phyloP scores from a whole-genome alignment of 169 alveolate genomes.

The Cryptosporidium xiaoi region DNA sequence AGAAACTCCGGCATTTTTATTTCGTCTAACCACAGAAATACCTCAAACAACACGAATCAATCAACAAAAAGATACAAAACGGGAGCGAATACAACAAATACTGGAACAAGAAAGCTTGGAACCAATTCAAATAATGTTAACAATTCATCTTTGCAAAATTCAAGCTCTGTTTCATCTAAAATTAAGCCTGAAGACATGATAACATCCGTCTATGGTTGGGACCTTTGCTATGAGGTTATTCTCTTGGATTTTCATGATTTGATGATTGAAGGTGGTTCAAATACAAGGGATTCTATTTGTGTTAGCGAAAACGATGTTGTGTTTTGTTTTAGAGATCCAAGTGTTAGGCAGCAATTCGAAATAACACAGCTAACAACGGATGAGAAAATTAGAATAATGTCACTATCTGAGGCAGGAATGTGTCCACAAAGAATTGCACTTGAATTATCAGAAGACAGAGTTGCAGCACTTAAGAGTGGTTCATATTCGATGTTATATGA shows the following conservation, averaged over 20 bases:
- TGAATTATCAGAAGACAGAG: conserved; percentile 73
- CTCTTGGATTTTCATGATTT: conserved; percentile 66
- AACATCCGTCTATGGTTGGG: conserved; percentile 73
- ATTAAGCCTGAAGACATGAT: conserved; percentile 69
- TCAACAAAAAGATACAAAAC: conserved; percentile 55
- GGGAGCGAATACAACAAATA: background rate
- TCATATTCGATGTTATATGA: conserved; percentile 68
- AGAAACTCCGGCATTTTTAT: conserved; percentile 31
- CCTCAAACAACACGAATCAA: background rate
- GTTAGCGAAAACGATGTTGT: conserved; percentile 69
- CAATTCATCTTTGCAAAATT: conserved; percentile 7
- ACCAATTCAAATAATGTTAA: conserved; percentile 1
- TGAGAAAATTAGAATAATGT: conserved; percentile 67
- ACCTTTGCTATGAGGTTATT: conserved; percentile 63
- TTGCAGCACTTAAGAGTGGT: conserved; percentile 72
- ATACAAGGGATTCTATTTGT: conserved; percentile 61
- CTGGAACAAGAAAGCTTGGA: conserved; percentile 25
- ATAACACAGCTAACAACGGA: conserved; percentile 60
- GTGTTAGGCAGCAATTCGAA: conserved; percentile 64
- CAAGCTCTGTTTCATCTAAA: conserved; percentile 58
- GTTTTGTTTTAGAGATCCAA: conserved; percentile 58
- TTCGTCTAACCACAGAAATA: conserved; percentile 49
- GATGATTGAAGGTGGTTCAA: conserved; percentile 69
- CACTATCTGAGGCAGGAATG: conserved; percentile 64
- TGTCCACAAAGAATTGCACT: conserved; percentile 75